phyloP scores from a whole-genome alignment of 768 basidiomycete genomes.

The Termitomyces sp. region DNA sequence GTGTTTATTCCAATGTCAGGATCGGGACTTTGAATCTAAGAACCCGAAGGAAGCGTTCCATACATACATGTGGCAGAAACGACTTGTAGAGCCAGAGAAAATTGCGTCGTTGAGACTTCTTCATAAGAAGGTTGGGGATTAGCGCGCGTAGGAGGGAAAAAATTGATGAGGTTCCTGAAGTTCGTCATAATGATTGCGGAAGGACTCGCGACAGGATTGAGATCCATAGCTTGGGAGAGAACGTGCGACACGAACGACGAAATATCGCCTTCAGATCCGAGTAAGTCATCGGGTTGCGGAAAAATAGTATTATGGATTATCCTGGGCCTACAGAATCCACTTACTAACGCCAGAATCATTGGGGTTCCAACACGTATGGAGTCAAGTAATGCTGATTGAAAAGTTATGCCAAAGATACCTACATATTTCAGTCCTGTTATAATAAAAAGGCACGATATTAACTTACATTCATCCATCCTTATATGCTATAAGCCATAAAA shows the following conservation, averaged over 20 bases:
- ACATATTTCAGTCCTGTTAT: not conserved
- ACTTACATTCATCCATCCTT: not conserved
- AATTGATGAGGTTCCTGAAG: not conserved
- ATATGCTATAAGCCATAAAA: not conserved
- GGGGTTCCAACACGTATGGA: not conserved
- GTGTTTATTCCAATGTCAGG: not conserved
- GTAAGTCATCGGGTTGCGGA: not conserved
- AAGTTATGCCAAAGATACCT: not conserved
- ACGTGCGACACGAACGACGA: not conserved
- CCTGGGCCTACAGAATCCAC: not conserved
- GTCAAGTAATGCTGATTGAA: not conserved
- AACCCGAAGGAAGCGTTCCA: not conserved
- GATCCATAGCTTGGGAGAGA: not conserved
- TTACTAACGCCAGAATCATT: not conserved
- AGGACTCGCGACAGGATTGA: not conserved
- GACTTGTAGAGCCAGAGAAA: too few relatives aligned
- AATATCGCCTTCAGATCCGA: not conserved
- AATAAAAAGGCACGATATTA: not conserved
- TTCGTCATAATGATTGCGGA: not conserved
- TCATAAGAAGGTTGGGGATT: not conserved
- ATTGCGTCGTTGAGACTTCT: not conserved
- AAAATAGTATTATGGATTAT: not conserved
- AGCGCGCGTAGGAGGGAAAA: not conserved
- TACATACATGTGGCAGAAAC: not conserved
- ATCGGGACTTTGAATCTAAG: not conserved